Evolutionary conservation across 164 flowering plant genomes (phyloP), one percentile per base, ranked within the genome.

Genomic region (Umbilicus rupestris): DNA sequence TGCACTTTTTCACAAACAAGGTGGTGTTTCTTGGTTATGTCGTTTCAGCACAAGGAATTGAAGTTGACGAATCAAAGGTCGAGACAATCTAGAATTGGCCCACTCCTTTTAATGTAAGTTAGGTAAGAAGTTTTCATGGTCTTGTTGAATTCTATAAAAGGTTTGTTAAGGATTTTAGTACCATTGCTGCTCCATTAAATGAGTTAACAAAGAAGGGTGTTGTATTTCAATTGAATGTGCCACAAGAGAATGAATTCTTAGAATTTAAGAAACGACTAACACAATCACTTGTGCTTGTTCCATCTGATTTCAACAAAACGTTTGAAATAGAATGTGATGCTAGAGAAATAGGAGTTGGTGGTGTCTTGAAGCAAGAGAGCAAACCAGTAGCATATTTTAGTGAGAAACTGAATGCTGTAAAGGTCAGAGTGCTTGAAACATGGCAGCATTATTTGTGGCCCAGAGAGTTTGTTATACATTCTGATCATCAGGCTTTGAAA

Each of bases 401-500:
- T 44, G 47, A 44, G 16, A 44, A 44, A 44, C 16, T 44, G 47
- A n/a, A n/a, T n/a, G n/a, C n/a, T n/a, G n/a, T n/a, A n/a, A n/a
- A n/a, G n/a, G 26, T 39, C 8, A 29, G 47, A 15, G 66, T 39
- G 30, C n/a, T 64, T 5, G 12, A 41, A 10, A 35, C 30, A 22
- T 64, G 31, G 66, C 20, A 41, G 47, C 47, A 64, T 20, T 64
- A 64, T 24, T 39, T 63, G 10, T 2, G 24, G 19, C 65, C 12
- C 6, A 24, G 24, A 37, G 44, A 37, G 5, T 64, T 64, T 41
- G 37, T 64, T 22, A 15, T 64, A 10, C 31, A 63, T 63, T 35
- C 0, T 9, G 65, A 63, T 24, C 46, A 63, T 63, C 33, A 65
- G 16, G 62, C 62, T 50, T 52, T 66, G 35, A 65, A 65, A 24